Base-by-base conservation (phyloP, 805 yeast genomes). In the Zygosaccharomyces siamensis region DNA sequence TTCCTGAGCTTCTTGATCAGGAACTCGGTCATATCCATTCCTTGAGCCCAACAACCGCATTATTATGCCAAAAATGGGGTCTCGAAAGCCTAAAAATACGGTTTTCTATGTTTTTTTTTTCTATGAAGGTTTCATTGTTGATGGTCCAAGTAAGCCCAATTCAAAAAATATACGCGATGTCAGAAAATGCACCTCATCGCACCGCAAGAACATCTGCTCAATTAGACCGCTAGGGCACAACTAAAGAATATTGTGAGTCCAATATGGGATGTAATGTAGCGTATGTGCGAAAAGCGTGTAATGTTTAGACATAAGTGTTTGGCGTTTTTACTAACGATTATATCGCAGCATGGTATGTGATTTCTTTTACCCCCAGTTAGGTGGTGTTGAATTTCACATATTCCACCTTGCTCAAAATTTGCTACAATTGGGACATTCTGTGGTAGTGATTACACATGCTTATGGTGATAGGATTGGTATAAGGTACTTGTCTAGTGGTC, bases 291-390 rank as follows among this genome's bases (percentile, higher is more conserved):
- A 18, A 18, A 18, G 2, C 20, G 20, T 18, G 20, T 18, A 18
- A 18, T 18, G 3, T 18, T 18, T 18, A 18, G 20, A 18, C 20
- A 18, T 3, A 18, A 18, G 20, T 18, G 20, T 18, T 18, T 18
- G 20, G 20, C 20, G 20, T 18, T 18, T 3, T 26, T 39, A 40
- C 37, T n/a, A 31, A 11, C 42, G 20, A 14, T 36, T 30, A 30
- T 46, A 39, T n/a, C 60, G 63, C 46, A 75, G 77, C 6, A 90
- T 93, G 97, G 87, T 90, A 3, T 86, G 95, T 39, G 99, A 93
- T 68, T 93, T 89, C 73, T 93, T 93, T 78, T 93, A 86, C 69
- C 99, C 99, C 8, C 99, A 93, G 64, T 85, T 97, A 0, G 99
- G 99, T 3, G 99, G 99, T 7, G 95, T 93, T 1, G 99, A 93